Base-by-base conservation (phyloP, 352 stramenopile genomes). In the Pseudoperonospora humuli region DNA sequence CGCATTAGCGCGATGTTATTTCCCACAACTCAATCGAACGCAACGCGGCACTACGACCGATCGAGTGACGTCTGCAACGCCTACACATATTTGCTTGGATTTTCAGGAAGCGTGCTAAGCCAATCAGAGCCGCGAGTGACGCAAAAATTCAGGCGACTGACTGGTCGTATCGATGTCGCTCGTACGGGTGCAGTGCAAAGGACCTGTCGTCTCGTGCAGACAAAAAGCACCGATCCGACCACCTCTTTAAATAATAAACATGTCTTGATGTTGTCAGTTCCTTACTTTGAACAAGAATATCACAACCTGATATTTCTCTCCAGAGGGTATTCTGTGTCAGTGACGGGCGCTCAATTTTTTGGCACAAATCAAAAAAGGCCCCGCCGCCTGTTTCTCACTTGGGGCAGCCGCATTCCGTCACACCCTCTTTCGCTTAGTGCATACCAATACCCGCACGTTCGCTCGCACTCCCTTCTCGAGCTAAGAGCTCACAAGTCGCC, bases 371-470 rank as follows among this genome's bases (percentile, higher is more conserved):
- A 33, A 17, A 34, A 34, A 19, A 20, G n/a, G 21, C 37, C 17
- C 11, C 20, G 25, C 14, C 37, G 31, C 37, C 37, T 54, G 46
- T 54, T 52, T 47, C 34, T 21, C 33, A 3, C 20, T 14, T 33
- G n/a, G 23, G 13, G 26, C 26, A 31, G 26, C 26, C 26, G 26
- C 26, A 31, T n/a, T n/a, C 26, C 5, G 6, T 15, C 28, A 34
- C 50, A 26, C 36, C 25, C 46, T 61, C 45, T 56, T 34, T 47
- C 34, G 29, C 39, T 41, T 5, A 1, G 26, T 48, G 53, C 36
- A 49, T 18, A 25, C 23, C 34, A 57, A 48, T 44, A 37, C 10
- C 35, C 27, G 48, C 43, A 31, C 13, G 28, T 21, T 23, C 20
- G 33, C 21, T 24, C 33, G 19, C 13, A 29, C 21, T 18, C 13